Base-by-base conservation (phyloP, 1,139 yeast genomes). In the Candida smagusa region DNA sequence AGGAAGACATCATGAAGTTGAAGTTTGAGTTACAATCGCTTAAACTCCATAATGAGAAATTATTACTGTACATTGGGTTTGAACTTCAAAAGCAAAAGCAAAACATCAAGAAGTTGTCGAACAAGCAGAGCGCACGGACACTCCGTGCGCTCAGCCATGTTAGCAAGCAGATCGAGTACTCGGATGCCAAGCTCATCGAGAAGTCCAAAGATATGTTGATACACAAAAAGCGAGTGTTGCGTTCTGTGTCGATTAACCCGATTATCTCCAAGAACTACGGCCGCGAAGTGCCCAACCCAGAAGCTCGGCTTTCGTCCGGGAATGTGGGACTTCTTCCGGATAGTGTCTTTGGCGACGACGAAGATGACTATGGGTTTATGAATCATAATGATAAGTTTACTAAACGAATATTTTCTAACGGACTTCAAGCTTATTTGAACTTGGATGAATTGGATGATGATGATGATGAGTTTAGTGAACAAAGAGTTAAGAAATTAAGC, bases 41-140 rank as follows among this genome's bases (percentile, higher is more conserved):
- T 42, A 68, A 71, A 46, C 54, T 77, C 38, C 81, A 77, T 48
- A 76, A 76, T 52, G 82, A 77, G 42, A 77, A 77, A 50, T 60
- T 77, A 28, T 58, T 75, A 38, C 73, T 80, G 19, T 77, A 75
- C 49, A 77, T 77, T 52, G 81, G 82, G 22, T 77, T 75, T 48
- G 74, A 76, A 45, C 57, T 75, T 39, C 82, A 77, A 46, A 70
- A 73, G 41, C 73, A 70, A 45, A 69, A 68, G 58, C 63, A 67
- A 45, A 69, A 65, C 47, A 62, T 69, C 39, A 63, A 63, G 46
- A 67, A 62, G 44, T 55, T 71, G 36, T 59, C 71, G n/a, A 64
- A 64, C 37, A 64, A 64, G 40, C 70, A 67, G 47, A 51, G 68
- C 24, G 45, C 44, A 9, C 37, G 51, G 12, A 44, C 53, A 6